Evolutionary conservation across 208 protist species (phyloP).

Genomic region (Novymonas esmeraldas): DNA sequence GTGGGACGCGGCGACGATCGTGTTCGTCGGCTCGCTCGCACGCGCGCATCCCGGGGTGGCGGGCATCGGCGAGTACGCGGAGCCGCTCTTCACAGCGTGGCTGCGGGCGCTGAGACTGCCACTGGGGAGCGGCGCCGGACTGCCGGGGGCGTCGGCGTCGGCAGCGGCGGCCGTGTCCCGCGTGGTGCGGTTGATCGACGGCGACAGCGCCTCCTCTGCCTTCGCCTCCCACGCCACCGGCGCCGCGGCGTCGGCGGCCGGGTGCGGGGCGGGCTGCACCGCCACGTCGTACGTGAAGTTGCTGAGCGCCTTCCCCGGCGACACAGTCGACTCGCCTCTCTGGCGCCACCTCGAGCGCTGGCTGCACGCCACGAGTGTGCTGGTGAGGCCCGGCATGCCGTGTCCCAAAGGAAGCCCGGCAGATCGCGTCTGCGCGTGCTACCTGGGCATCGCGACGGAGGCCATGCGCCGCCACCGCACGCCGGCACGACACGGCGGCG

Average conservation of each 20-base stretch:
- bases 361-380: constrained; percentile 70
- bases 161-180: constrained; percentile 18
- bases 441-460: constrained; percentile 36
- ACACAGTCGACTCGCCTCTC: constrained; percentile 42
- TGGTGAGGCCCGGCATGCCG: constrained; percentile 56
- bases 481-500: background rate
- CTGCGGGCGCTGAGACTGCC: constrained; percentile 48
- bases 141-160: constrained; percentile 9
- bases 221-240: no score
- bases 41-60: constrained; percentile 43
- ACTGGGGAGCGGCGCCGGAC: constrained; percentile 20
- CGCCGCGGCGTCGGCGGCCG: background rate
- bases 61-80: constrained; percentile 64
- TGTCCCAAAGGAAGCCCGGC: constrained; percentile 19
- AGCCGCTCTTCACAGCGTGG: constrained; percentile 70
- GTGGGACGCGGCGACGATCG: constrained; percentile 39
- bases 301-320: constrained; percentile 30
- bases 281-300: constrained; percentile 16
- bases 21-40: constrained; percentile 41
- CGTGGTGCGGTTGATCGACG: constrained; percentile 12
- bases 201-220: no score
- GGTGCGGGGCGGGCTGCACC: background rate
- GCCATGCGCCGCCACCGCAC: constrained; percentile 12
- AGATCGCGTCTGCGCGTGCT: constrained; percentile 44
- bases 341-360: constrained; percentile 85